A percentile compares a stretch with the other conserved stretches of the same genome.
Evolutionary conservation across 1,284 basidiomycete genomes (phyloP).

Genomic region (Papiliotrema flavescens): DNA sequence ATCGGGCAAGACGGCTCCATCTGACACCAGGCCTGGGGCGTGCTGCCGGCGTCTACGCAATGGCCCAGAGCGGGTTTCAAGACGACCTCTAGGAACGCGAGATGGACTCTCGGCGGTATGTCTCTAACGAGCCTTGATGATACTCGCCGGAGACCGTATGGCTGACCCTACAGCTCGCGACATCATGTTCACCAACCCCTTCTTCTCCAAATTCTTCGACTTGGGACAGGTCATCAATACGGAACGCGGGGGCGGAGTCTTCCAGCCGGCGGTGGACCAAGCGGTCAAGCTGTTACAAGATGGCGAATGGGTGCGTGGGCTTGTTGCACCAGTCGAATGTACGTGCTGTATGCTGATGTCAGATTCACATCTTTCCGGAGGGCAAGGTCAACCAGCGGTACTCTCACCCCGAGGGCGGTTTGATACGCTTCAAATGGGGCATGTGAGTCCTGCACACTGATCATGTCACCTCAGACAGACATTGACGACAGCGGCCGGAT

Average conservation of each 20-base stretch:
- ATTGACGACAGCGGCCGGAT: conserved; percentile 64
- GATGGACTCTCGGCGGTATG: conserved; percentile 47
- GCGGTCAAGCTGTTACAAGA: conserved; percentile 74
- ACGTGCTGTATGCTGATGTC: not conserved
- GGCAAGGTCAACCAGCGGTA: conserved; percentile 80
- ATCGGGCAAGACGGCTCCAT: not conserved
- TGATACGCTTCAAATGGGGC: conserved; percentile 94
- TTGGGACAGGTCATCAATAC: conserved; percentile 92
- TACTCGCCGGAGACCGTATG: no score
- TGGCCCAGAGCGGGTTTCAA: conserved; percentile 47
- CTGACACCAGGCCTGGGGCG: conserved; percentile 64
- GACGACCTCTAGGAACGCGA: conserved; percentile 35
- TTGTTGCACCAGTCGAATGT: not conserved
- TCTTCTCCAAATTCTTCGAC: conserved; percentile 74
- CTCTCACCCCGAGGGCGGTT: conserved; percentile 55
- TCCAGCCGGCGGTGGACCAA: conserved; percentile 78
- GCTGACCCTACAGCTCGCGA: conserved; percentile 69
- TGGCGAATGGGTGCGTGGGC: conserved; percentile 74
- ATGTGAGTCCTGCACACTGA: conserved; percentile 58
- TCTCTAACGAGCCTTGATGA: no score
- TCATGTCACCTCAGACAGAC: not conserved
- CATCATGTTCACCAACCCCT: conserved; percentile 93
- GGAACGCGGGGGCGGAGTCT: conserved; percentile 81
- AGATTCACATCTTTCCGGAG: conserved; percentile 94
- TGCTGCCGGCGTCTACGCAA: conserved; percentile 65